phyloP scores from a whole-genome alignment of 2,329 filamentous ascomycete species.

The Phaeosphaeriaceae sp. region DNA sequence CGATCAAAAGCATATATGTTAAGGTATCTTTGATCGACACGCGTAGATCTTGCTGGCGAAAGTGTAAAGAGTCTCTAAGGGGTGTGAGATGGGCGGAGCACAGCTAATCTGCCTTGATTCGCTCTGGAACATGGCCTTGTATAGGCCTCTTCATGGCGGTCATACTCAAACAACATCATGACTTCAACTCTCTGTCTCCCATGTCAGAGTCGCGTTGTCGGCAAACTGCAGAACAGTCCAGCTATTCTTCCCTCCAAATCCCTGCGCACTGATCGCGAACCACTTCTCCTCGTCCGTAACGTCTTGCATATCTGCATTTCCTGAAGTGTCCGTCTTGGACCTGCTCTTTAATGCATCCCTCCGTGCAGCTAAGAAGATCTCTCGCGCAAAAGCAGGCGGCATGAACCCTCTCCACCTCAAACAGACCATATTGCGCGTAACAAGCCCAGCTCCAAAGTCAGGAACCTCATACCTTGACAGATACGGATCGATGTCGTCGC shows the following conservation, averaged over 20 bases:
- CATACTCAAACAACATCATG: neutral
- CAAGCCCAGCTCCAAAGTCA: slow-evolving; percentile 33
- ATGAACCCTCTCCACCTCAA: slow-evolving; percentile 56
- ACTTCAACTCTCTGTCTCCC: slow-evolving; percentile 36
- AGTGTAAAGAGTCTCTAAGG: too few relatives aligned
- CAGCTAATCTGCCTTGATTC: too few relatives aligned
- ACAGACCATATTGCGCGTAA: slow-evolving; percentile 36
- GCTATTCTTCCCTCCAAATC: slow-evolving; percentile 32
- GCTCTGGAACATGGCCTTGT: too few relatives aligned
- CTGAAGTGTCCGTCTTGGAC: slow-evolving; percentile 11
- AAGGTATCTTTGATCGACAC: too few relatives aligned
- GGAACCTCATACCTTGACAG: slow-evolving; percentile 72
- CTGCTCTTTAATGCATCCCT: slow-evolving; percentile 25
- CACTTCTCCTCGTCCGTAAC: slow-evolving; percentile 27
- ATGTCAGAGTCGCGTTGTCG: slow-evolving; percentile 40
- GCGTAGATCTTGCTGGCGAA: too few relatives aligned
- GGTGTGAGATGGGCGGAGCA: too few relatives aligned
- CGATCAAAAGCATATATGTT: too few relatives aligned
- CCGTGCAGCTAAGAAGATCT: slow-evolving; percentile 31
- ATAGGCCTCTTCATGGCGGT: too few relatives aligned
- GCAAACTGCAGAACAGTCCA: slow-evolving; percentile 45
- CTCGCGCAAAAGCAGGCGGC: slow-evolving; percentile 41
- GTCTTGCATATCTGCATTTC: slow-evolving; percentile 7
- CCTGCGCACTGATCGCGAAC: slow-evolving; percentile 40
- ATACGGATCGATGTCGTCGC: slow-evolving; percentile 71